These are phyloP conservation scores for Candida neerlandica DNA, from an alignment of 1,139 yeast species.

Conservation along the genomic window DNA sequence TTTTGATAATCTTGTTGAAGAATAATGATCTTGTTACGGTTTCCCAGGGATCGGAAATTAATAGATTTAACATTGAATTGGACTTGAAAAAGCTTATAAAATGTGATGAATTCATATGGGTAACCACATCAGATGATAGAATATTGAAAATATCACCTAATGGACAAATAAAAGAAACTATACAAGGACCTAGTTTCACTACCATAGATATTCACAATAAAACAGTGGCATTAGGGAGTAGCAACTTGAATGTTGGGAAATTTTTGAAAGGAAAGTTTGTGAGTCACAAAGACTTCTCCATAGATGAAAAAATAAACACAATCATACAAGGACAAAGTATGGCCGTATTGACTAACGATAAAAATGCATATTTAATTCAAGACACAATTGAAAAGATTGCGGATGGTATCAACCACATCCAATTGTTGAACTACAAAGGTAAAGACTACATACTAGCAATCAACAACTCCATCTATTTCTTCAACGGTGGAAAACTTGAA, in stretches of 20 bases:
- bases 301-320: slow-evolving; percentile 1
- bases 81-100: slow-evolving; percentile 7
- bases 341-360: slow-evolving; percentile 3
- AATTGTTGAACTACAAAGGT: slow-evolving; percentile 3
- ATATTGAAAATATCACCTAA: slow-evolving; percentile 5
- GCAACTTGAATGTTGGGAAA: slow-evolving; percentile 8
- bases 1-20: slow-evolving; percentile 39
- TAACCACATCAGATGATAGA: slow-evolving; percentile 1
- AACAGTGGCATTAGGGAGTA: slow-evolving; percentile 6
- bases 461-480: slow-evolving; percentile 2
- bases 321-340: not conserved
- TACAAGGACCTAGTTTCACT: slow-evolving; percentile 5
- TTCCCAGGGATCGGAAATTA: slow-evolving; percentile 43
- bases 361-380: slow-evolving; percentile 4
- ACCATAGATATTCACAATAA: slow-evolving; percentile 1
- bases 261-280: slow-evolving; percentile 10
- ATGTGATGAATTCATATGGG: slow-evolving; percentile 13
- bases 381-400: not conserved
- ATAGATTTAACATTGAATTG: slow-evolving; percentile 29
- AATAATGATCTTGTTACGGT: slow-evolving; percentile 43
- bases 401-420: not conserved
- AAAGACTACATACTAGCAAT: slow-evolving; percentile 11
- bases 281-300: slow-evolving; percentile 6
- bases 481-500: slow-evolving; percentile 3
- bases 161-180: slow-evolving; percentile 5